Evolutionary conservation across 306 rosid species (phyloP), one percentile per base, ranked within the genome.

Genomic region (Trichosanthes truncata): DNA sequence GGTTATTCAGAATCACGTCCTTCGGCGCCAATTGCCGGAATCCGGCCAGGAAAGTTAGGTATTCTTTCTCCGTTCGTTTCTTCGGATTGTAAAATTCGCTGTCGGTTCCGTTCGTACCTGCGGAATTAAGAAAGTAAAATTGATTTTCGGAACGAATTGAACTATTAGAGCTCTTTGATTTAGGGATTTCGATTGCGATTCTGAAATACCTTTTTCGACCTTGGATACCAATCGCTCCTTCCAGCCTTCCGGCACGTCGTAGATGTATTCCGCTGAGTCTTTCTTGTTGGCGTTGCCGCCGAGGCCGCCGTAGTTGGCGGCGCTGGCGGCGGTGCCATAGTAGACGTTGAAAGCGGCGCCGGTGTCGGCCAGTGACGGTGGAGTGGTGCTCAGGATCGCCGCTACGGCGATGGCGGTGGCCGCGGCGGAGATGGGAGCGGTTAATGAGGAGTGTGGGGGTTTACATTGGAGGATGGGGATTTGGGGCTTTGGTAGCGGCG

Each of bases 321-420:
- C 97, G 45, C 97, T 95, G 43, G 98, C 95, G 11, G 97, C 97
- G 1, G 98, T 95, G 52, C 97, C 96, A 46, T 95, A 95, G 87
- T 91, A 95, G 67, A 95, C 6, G 23, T 80, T 88, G 88, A 86
- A 95, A n/a, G 72, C 33, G 36, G 79, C 14, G 83, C 76, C 3
- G 60, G 83, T 33, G 33, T 85, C 96, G 0, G 93, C 89, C 9
- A 88, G 43, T 33, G 91, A 86, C 21, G 88, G 84, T 7, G 91
- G 84, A 26, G 90, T 12, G 0, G 88, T 41, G 49, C 86, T 74
- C 41, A 92, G 80, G 75, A 92, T 78, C 12, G 93, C 38, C 48
- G 87, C 89, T 0, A 88, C 81, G 20, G 97, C 88, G 4, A 87
- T 25, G 62, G 76, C 74, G 43, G 74, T 36, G 38, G 53, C 29